These are phyloP conservation scores for Lichtheimia ramosa DNA, from an alignment of 371 early-diverging fungal species.

Conservation along the genomic window DNA sequence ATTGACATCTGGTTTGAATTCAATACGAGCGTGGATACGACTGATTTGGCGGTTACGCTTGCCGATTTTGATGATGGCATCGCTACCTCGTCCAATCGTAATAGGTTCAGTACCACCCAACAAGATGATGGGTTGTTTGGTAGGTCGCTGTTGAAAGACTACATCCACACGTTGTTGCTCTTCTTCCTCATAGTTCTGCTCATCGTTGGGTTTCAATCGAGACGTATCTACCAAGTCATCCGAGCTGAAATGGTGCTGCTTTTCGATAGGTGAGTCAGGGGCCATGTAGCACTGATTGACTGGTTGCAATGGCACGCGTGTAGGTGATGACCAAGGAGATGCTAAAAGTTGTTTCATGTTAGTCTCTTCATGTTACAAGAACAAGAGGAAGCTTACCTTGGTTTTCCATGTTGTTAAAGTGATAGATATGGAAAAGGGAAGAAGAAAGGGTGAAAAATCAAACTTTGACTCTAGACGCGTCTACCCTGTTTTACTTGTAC, in stretches of 20 bases:
- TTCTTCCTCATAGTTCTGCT: background rate
- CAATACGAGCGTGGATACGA: slow-evolving; percentile 57
- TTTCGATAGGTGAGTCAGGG: slow-evolving; percentile 12
- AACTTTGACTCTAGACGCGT: too few relatives aligned
- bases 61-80: slow-evolving; percentile 57
- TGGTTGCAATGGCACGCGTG: slow-evolving; percentile 9
- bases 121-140: slow-evolving; percentile 15
- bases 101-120: slow-evolving; percentile 48
- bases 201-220: slow-evolving; percentile 3
- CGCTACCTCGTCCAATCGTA: slow-evolving; percentile 57
- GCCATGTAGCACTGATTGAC: background rate
- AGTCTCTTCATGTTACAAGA: too few relatives aligned
- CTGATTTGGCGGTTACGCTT: slow-evolving; percentile 61
- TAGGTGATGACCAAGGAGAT: background rate
- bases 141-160: slow-evolving; percentile 4
- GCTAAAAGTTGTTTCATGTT: background rate
- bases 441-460: background rate
- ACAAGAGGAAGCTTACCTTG: too few relatives aligned
- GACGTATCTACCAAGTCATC: slow-evolving; percentile 39
- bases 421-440: background rate
- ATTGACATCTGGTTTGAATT: slow-evolving; percentile 27
- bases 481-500: too few relatives aligned
- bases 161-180: background rate
- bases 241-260: slow-evolving; percentile 20
- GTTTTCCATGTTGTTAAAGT: background rate